Evolutionary conservation across 306 rosid species (phyloP).

Genomic region (Quercus parvula): DNA sequence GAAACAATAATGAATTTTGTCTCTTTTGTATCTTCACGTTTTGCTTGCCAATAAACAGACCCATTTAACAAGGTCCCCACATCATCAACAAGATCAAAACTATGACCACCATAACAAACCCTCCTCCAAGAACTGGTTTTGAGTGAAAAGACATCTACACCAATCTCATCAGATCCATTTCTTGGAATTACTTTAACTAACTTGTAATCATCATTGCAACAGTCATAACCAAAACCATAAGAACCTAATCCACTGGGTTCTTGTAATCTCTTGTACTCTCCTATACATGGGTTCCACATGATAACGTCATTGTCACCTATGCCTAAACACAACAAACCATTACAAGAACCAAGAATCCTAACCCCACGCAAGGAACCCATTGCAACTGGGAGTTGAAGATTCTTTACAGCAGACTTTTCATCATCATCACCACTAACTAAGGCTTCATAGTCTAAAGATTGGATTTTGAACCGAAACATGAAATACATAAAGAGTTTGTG

Average conservation of each 20-base stretch:
- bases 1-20: not conserved
- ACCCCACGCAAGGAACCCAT: not conserved
- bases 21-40: not conserved
- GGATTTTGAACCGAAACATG: not conserved
- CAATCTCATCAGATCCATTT: not conserved
- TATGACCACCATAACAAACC: not conserved
- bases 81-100: not conserved
- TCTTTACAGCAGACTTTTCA: not conserved
- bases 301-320: not conserved
- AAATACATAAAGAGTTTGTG: not conserved
- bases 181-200: not conserved
- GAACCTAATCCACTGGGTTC: not conserved
- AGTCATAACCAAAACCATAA: constrained; percentile 2
- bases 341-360: not conserved
- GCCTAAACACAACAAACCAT: not conserved
- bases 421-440: not conserved
- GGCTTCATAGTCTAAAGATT: not conserved
- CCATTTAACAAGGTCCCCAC: not conserved
- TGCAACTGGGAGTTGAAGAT: not conserved
- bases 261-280: not conserved
- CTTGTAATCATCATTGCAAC: not conserved
- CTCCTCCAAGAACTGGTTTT: not conserved
- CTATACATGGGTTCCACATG: not conserved
- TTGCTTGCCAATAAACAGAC: not conserved
- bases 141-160: not conserved